These are phyloP conservation scores for Skeletonema potamos DNA, from an alignment of 108 stramenopile species.

Conservation along the genomic window DNA sequence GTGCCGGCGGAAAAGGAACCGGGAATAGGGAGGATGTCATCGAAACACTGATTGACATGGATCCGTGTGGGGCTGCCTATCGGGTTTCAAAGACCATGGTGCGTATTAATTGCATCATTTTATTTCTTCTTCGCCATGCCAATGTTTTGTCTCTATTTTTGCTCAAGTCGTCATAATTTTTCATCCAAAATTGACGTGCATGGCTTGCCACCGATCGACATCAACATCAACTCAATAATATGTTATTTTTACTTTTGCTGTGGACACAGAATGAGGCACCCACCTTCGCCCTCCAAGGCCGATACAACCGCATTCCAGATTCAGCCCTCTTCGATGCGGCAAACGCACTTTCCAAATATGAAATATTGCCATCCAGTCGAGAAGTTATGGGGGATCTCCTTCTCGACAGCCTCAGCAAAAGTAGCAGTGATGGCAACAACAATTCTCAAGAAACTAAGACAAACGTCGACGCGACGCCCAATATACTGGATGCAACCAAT, in stretches of 20 bases:
- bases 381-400: conserved; percentile 34
- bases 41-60: conserved; percentile 82
- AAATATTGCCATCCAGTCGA: conserved; percentile 43
- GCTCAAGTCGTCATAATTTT: background rate
- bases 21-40: conserved; percentile 67
- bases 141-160: background rate
- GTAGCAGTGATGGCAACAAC: background rate
- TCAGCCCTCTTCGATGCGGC: conserved; percentile 70
- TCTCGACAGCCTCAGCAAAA: background rate
- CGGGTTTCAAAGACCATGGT: conserved; percentile 72
- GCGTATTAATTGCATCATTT: conserved; percentile 21
- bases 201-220: background rate
- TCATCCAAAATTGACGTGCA: background rate
- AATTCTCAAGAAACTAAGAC: background rate
- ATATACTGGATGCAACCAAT: background rate
- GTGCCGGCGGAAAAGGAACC: background rate
- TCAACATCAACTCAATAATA: background rate
- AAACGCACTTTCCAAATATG: conserved; percentile 49
- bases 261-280: conserved; percentile 59
- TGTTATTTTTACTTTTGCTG: too few relatives aligned
- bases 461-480: background rate
- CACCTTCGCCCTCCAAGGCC: conserved; percentile 45
- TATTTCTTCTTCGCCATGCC: background rate
- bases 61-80: conserved; percentile 68
- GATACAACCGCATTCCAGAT: conserved; percentile 67